Evolutionary conservation across 805 yeast genomes (phyloP), one percentile per base, ranked within the genome.

Genomic region (Scheffersomyces coipomensis): DNA sequence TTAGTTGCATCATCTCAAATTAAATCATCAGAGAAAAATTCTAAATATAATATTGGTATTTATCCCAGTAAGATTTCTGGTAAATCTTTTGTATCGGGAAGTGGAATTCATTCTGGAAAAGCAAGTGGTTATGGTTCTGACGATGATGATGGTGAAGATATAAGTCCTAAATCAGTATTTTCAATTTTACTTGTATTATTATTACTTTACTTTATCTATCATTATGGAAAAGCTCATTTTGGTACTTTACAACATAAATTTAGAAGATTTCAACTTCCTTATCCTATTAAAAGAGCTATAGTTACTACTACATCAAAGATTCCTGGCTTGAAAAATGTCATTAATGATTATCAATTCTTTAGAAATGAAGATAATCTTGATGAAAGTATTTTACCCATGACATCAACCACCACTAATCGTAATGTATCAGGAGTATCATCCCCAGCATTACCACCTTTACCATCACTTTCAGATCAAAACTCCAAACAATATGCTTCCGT

Each of bases 1-100:
- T 59, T 91, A 10, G 87, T 81, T 58, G 97, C 96, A 0, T 81
- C 95, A 0, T 78, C 90, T 12, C 81, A 80, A 46, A 71, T 87
- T 5, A 58, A 66, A 5, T 17, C 45, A 2, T 16, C 35, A 2
- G 44, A 55, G 4, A 41, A 48, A 5, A 53, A 49, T 9, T 16
- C n/a, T 3, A 35, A 40, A 8, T 19, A 39, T 21, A 37, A 55
- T 1, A 57, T 67, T 16, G 79, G 78, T 2, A 61, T 75, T 12
- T 51, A 56, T 18, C 73, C 77, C 2, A 66, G 76, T 44, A 64
- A 58, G 8, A 53, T 66, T 7, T 58, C 70, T 0, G 60, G 58
- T 3, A 55, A 51, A 26, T 25, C 40, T 19, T 66, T 65, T 47
- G 58, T 66, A 3, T 54, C 70, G 16, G 69, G 66, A 1, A 62